phyloP scores from a whole-genome alignment of 768 basidiomycete species.

The Mycena maculata region DNA sequence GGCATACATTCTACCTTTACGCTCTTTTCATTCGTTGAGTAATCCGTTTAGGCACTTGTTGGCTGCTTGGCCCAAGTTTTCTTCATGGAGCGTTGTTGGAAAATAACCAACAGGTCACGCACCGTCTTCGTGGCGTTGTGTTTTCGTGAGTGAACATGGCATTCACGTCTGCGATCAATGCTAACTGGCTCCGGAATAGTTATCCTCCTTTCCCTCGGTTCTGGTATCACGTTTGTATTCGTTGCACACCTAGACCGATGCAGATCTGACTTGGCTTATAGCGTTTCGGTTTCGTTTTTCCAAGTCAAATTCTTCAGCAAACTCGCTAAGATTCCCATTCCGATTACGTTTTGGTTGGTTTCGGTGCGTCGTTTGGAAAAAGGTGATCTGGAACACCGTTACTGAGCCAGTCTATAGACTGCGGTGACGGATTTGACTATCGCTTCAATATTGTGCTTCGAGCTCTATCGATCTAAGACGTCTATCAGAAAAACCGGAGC shows the following conservation, averaged over 20 bases:
- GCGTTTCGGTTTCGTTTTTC: slow-evolving; percentile 9
- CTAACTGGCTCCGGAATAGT: background rate
- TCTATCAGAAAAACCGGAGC: background rate
- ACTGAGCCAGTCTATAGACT: background rate
- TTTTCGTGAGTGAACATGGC: background rate
- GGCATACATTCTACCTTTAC: background rate
- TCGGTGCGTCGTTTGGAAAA: background rate
- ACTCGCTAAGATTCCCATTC: background rate
- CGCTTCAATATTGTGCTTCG: background rate
- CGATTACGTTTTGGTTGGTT: slow-evolving; percentile 11
- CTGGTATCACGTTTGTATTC: slow-evolving; percentile 14
- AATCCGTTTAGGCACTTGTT: background rate
- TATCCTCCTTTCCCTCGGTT: slow-evolving; percentile 2
- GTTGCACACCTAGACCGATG: background rate
- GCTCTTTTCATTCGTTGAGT: background rate
- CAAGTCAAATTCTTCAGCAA: background rate
- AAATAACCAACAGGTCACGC: background rate
- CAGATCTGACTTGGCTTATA: background rate
- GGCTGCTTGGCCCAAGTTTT: slow-evolving; percentile 3
- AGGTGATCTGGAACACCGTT: background rate
- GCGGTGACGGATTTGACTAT: slow-evolving; percentile 23
- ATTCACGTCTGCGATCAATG: no score
- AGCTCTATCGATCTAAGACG: background rate
- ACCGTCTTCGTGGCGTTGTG: background rate
- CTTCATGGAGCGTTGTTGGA: slow-evolving; percentile 1